phyloP scores from a whole-genome alignment of 2,329 filamentous ascomycete species.

The Basipetospora chlamydospora region DNA sequence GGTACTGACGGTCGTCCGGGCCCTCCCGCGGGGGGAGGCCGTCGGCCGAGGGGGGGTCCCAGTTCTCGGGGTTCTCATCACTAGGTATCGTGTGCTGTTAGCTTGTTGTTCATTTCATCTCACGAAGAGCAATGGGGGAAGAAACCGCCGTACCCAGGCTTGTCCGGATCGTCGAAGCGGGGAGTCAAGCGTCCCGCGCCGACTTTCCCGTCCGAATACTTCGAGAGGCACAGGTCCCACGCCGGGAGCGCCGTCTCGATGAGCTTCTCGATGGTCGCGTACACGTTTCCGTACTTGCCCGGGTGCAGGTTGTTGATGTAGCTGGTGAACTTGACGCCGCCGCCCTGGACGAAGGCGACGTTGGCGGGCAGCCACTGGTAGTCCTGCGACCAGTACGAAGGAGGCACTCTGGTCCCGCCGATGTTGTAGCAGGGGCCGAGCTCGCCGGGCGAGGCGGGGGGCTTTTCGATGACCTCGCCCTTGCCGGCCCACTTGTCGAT shows the following conservation, averaged over 20 bases:
- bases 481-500: slow-evolving; percentile 15
- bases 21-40: too few relatives aligned
- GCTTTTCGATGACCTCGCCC: slow-evolving; percentile 6
- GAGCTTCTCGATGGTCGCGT: slow-evolving; percentile 20
- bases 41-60: slow-evolving; percentile 5
- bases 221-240: slow-evolving; percentile 33
- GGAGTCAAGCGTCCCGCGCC: slow-evolving; percentile 3
- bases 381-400: slow-evolving; percentile 16
- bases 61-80: slow-evolving; percentile 9
- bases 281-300: slow-evolving; percentile 13
- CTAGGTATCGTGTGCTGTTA: too few relatives aligned
- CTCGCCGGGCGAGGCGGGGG: too few relatives aligned
- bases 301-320: slow-evolving; percentile 34
- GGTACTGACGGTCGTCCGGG: too few relatives aligned
- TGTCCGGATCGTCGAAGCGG: background rate
- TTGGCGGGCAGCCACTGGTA: slow-evolving; percentile 15
- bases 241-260: slow-evolving; percentile 21
- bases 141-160: background rate
- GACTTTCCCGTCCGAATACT: slow-evolving; percentile 17
- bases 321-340: slow-evolving; percentile 21
- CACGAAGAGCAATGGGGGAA: too few relatives aligned
- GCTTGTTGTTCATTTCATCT: too few relatives aligned
- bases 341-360: slow-evolving; percentile 22
- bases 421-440: too few relatives aligned
- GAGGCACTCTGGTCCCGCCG: too few relatives aligned